Conservation (phyloP, 768 basidiomycete species). For the Dioszegia hungarica region DNA sequence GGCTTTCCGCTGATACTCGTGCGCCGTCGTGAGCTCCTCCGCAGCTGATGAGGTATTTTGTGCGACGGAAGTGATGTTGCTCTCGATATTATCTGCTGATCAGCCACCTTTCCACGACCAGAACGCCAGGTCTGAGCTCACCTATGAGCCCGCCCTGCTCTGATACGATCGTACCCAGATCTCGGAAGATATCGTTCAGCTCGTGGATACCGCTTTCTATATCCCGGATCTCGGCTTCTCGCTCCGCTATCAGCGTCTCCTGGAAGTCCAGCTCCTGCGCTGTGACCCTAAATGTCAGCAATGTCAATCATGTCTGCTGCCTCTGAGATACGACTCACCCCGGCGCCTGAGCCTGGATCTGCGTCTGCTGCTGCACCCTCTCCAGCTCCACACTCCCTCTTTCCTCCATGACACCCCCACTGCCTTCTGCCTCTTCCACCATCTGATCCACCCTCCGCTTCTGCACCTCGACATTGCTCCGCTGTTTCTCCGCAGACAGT, state of each 20-base stretch:
- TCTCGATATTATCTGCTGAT: conserved; percentile 81
- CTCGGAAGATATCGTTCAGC: conserved; percentile 90
- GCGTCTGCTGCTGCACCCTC: conserved; percentile 40
- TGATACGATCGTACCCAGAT: conserved; percentile 86
- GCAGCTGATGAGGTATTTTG: conserved; percentile 76
- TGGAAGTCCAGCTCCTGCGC: conserved; percentile 80
- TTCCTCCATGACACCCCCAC: conserved; percentile 4
- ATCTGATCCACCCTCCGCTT: conserved; percentile 79
- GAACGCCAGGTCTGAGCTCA: conserved; percentile 50
- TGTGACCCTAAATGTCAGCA: conserved; percentile 31
- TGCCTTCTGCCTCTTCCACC: conserved; percentile 29
- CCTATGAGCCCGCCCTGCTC: conserved; percentile 95
- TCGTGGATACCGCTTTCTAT: conserved; percentile 97
- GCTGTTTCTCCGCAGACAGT: conserved; percentile 80
- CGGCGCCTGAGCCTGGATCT: conserved; percentile 43
- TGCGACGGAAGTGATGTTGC: conserved; percentile 81
- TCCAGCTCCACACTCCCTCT: conserved; percentile 43
- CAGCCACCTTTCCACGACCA: background rate
- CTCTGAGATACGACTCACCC: conserved; percentile 20
- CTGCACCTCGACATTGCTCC: conserved; percentile 80
- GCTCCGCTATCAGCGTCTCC: conserved; percentile 88
- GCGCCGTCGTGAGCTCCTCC: conserved; percentile 79
- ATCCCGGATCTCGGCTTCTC: conserved; percentile 89
- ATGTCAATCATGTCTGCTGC: background rate
- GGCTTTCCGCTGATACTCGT: conserved; percentile 90